Evolutionary conservation across 2,329 filamentous ascomycete species (phyloP), one percentile per base, ranked within the genome.

Genomic region (Cordyceps cateniannulata): DNA sequence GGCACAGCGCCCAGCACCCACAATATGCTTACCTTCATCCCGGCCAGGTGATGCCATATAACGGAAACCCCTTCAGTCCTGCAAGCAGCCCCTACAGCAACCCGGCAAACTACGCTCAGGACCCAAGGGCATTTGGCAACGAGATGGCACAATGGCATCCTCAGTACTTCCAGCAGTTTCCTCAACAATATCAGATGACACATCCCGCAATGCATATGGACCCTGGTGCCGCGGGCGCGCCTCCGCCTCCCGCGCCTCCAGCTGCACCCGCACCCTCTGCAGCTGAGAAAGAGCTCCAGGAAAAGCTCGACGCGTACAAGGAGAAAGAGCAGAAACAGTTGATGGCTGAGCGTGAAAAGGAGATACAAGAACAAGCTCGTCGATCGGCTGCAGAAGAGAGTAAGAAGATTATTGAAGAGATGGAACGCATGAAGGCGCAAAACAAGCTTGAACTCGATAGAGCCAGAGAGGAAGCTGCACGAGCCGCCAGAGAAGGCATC

Each of bases 401-500:
- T 61, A 64, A 68, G 50, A 71, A 65, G 61, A 73, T 73, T 64
- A 73, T 77, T 72, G 77, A 78, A 56, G 75, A 78, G 8, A 62
- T 73, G 63, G 69, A 63, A 45, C 72, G 69, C 62, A 77, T 77
- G 1, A 71, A 80, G 44, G 81, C 80, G 55, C 76, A 78, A 55
- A 75, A 77, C 1, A 72, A 74, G 59, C 73, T 74, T 62, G 77
- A 82, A 61, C 76, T 83, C 5, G 79, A 81, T 59, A 73, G 73
- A 25, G 79, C 79, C 7, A 76, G 70, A 62, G 69, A 66, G 20
- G 79, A 81, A 38, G 79, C 79, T 2, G 79, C 81, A 63, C 72
- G 69, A 42, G 71, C 71, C 2, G 77, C 80, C 3, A 68, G 73
- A 38, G 74, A 72, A 64, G 79, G 78, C 47, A 78, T 79, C 20